Evolutionary conservation across 2,329 filamentous ascomycete species (phyloP).

Genomic region (Trichoderma cornu-damae): DNA sequence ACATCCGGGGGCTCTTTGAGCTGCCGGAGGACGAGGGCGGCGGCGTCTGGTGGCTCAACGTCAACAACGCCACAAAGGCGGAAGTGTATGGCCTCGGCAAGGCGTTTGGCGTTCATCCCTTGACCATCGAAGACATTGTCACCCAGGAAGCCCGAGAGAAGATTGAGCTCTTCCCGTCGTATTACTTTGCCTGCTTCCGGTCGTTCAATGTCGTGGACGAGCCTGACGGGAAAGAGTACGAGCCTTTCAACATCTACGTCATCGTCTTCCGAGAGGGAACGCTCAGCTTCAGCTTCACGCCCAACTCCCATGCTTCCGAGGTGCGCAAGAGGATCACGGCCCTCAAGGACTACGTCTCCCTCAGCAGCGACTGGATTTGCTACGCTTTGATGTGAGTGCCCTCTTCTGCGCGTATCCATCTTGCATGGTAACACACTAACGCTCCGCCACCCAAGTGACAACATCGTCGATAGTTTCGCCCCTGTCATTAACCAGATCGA

Average conservation of each 20-base stretch:
- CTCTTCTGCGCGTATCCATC: background rate
- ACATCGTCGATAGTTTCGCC: constrained; percentile 94
- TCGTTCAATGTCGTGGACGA: constrained; percentile 80
- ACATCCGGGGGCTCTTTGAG: constrained; percentile 79
- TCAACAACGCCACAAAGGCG: constrained; percentile 82
- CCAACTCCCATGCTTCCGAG: constrained; percentile 79
- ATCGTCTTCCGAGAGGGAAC: constrained; percentile 95
- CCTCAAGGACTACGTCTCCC: constrained; percentile 87
- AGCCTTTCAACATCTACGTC: constrained; percentile 94
- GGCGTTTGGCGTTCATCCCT: constrained; percentile 89
- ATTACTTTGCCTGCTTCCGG: constrained; percentile 97
- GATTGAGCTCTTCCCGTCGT: constrained; percentile 93
- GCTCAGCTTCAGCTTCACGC: constrained; percentile 87
- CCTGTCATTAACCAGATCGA: constrained; percentile 86
- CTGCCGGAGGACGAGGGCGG: constrained; percentile 58
- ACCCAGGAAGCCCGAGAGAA: constrained; percentile 96
- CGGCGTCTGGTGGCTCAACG: constrained; percentile 98
- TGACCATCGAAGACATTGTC: constrained; percentile 94
- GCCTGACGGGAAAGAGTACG: constrained; percentile 74
- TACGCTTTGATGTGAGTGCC: constrained; percentile 82
- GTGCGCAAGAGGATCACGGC: constrained; percentile 89
- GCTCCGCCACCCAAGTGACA: constrained; percentile 49
- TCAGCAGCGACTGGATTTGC: constrained; percentile 98
- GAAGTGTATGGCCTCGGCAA: constrained; percentile 85
- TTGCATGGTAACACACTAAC: constrained; percentile 26